Evolutionary conservation across 768 basidiomycete species (phyloP).

Genomic region (Myochromella boudieri): DNA sequence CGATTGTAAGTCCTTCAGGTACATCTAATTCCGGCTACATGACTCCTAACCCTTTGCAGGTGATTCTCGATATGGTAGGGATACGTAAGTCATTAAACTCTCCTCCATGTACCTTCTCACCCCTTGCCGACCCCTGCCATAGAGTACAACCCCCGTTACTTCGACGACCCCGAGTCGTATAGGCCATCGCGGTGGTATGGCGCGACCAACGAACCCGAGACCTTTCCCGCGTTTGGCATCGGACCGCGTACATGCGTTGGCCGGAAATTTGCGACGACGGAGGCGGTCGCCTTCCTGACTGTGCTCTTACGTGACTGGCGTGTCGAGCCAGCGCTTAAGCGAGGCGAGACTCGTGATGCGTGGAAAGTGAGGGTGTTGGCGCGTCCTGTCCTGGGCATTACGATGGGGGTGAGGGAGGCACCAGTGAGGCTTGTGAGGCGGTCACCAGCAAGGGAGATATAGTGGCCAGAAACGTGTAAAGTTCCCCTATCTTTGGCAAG

Average conservation of each 20-base stretch:
- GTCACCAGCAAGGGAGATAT: no score
- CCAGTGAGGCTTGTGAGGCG: conserved; percentile 29
- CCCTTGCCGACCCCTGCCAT: no score
- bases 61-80: no score
- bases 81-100: no score
- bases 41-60: no score
- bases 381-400: conserved; percentile 31
- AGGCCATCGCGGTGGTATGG: conserved; percentile 52
- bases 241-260: conserved; percentile 55
- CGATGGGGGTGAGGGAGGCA: conserved; percentile 31
- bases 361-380: conserved; percentile 36
- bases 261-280: conserved; percentile 51
- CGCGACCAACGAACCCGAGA: conserved; percentile 36
- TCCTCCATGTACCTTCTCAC: no score
- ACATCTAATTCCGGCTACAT: no score
- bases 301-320: conserved; percentile 52
- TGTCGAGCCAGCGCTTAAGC: conserved; percentile 40
- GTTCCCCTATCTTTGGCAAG: no score
- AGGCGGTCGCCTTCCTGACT: conserved; percentile 52
- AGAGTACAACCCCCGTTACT: conserved; percentile 54
- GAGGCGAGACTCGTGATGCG: conserved; percentile 34
- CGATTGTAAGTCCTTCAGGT: no score
- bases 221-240: conserved; percentile 45
- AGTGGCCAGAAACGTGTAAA: no score
- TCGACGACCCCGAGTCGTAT: conserved; percentile 43